Evolutionary conservation across 257 asterid genomes (phyloP).

Genomic region (Nicotiana obtusifolia): DNA sequence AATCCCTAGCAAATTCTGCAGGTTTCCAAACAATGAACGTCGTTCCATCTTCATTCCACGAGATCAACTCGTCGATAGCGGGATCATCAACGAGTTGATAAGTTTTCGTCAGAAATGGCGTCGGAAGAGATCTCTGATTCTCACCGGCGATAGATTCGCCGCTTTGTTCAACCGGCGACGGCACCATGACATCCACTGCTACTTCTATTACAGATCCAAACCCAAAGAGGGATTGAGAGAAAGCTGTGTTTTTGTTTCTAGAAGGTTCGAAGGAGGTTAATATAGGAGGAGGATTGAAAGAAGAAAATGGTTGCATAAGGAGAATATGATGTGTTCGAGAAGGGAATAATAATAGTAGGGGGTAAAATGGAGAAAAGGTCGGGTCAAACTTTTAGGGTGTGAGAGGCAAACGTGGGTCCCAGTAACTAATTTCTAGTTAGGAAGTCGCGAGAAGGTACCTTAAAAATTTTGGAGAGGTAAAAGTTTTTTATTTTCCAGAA

Average conservation of each 20-base stretch:
- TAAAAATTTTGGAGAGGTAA: background rate
- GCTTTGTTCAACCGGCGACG: constrained; percentile 32
- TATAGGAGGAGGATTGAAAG: no score
- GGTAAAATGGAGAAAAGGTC: background rate
- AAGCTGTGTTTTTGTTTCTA: constrained; percentile 11
- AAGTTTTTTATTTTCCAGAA: background rate
- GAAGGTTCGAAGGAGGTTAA: constrained; percentile 20
- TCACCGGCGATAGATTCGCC: constrained; percentile 36
- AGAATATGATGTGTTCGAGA: background rate
- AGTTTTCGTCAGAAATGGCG: constrained; percentile 82
- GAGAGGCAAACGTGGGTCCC: background rate
- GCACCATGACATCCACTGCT: constrained; percentile 7
- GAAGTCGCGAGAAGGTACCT: constrained; percentile 25
- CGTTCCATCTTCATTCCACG: constrained; percentile 89
- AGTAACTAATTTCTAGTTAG: background rate
- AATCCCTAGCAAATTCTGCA: constrained; percentile 81
- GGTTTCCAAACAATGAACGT: constrained; percentile 83
- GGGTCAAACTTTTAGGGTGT: background rate
- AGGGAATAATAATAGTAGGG: background rate
- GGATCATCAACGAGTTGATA: constrained; percentile 79
- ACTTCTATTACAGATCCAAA: constrained; percentile 8
- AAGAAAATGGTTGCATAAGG: background rate
- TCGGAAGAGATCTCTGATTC: constrained; percentile 58
- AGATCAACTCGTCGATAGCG: constrained; percentile 53
- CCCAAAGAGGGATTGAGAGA: background rate